Base-by-base conservation (phyloP, 2,329 filamentous ascomycete genomes). In the Sarocladium kiliense region DNA sequence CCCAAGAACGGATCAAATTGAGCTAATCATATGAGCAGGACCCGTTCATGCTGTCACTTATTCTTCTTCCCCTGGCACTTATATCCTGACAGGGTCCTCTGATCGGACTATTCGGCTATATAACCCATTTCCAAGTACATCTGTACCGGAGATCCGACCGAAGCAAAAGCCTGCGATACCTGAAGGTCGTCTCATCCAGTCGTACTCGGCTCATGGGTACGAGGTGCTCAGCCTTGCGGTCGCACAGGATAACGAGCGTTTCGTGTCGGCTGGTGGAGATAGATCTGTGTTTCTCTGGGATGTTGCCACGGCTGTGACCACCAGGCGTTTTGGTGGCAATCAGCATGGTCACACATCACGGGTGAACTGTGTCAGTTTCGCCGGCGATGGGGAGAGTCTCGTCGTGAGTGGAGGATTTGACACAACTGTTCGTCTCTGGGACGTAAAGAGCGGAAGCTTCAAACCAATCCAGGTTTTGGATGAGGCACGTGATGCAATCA, bases 231-330 rank as follows among this genome's bases (percentile, higher is more conserved):
- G 89, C 61, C 78, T 99, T 37, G 78, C 82, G 54, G 87, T 97
- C 51, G 75, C 83, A 7, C 66, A 75, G 23, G 87, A 91, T 73
- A 99, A 99, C 71, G 82, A 90, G 61, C 84, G 84, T 42, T 97
- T 99, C 69, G 87, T 86, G 10, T 92, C 87, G n/a, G 82, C 84
- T 1, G 94, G 94, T 61, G 94, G 94, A 57, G 94, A 99, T 74
- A 89, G 93, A 63, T 80, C 82, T 58, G 91, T 96, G 0, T 97
- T 97, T 67, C 78, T 97, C 4, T 97, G 94, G 94, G 94, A 99
- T 71, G 94, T 97, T 0, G 79, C 87, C 47, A 88, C 86, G 2
- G 91, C 88, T 18, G 79, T 82, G 62, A 96, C 93, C 3, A 74
- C 88, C 25, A 81, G 89, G 21, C 81, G 94, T 26, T 94, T 93